Base-by-base conservation (phyloP, 495 filamentous ascomycete genomes). In the Penicillium robsamsonii region DNA sequence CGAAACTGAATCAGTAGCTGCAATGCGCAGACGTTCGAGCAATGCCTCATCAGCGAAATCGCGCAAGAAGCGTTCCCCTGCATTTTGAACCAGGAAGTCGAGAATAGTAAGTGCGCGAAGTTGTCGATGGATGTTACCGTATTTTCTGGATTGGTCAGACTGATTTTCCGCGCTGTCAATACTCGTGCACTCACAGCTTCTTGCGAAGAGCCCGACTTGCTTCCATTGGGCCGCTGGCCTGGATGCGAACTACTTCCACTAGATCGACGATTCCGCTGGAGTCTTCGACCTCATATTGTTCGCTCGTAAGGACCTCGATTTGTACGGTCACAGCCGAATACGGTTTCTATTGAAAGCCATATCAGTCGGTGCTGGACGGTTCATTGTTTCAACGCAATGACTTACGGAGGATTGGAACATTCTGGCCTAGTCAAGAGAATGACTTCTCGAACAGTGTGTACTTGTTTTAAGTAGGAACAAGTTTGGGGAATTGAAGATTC, bases 281-380 rank as follows among this genome's bases (percentile, higher is more conserved):
- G 63, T 97, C 95, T 70, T 97, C 87, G 59, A 93, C 87, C 50
- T 93, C 89, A 73, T 90, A 92, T 62, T 87, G 79, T 72, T 96
- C 92, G 68, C 89, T 87, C 11, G 92, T 96, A 51, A 97, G 82
- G 43, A 86, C 84, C 68, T 97, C 93, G 58, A 99, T 86, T 51
- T 90, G 88, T n/a, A 96, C 95, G 20, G 93, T 95, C 58, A 97
- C 85, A 10, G 95, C 91, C 53, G 95, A 87, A 70, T 91, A 97
- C 1, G 95, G 92, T 73, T 97, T 97, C 78, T 91, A 54, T 46
- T 42, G 9, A 46, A 35, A 11, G 18, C n/a, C 17, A 46, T 41
- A 40, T 64, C 10, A 63, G 60, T 52, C 40, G 27, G 6, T 27
- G 42, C 31, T 25, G 29, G 11, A 38, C 15, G 1, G 1, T 12